Percentiles rank a stretch among this genome's conserved stretches.
phyloP scores from a whole-genome alignment of 805 yeast genomes.

The Kodamaea sagamina region DNA sequence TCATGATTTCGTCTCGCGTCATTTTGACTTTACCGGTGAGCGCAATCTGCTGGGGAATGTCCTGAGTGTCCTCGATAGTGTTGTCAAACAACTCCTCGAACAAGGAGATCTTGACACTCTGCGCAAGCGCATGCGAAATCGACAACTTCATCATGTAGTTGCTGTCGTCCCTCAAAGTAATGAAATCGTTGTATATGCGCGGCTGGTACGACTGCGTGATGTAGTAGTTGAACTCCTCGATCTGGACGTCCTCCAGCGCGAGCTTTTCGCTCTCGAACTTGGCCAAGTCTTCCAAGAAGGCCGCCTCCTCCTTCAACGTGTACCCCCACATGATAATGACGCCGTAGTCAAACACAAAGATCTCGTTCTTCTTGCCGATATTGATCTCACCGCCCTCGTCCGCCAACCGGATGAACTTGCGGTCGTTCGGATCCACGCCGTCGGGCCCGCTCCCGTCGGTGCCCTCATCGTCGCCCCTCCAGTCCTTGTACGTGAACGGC shows the following conservation, averaged over 20 bases:
- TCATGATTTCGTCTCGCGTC: slow-evolving; percentile 95
- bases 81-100: slow-evolving; percentile 96
- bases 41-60: slow-evolving; percentile 95
- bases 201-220: slow-evolving; percentile 94
- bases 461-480: slow-evolving; percentile 55
- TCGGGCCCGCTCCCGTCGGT: slow-evolving; percentile 4
- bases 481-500: slow-evolving; percentile 80
- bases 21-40: slow-evolving; percentile 91
- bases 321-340: slow-evolving; percentile 98
- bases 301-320: slow-evolving; percentile 75
- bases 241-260: slow-evolving; percentile 87
- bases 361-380: slow-evolving; percentile 76
- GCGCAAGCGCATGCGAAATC: slow-evolving; percentile 94
- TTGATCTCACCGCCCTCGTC: slow-evolving; percentile 96
- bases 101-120: slow-evolving; percentile 89
- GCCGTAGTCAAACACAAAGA: slow-evolving; percentile 92
- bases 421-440: slow-evolving; percentile 14
- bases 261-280: slow-evolving; percentile 89
- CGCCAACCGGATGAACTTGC: slow-evolving; percentile 63
- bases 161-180: slow-evolving; percentile 83
- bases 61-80: slow-evolving; percentile 96
- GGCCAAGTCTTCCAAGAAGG: slow-evolving; percentile 82
- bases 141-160: slow-evolving; percentile 92
- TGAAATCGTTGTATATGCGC: slow-evolving; percentile 91
- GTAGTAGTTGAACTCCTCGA: slow-evolving; percentile 93